A percentile compares a stretch with the other conserved stretches of the same genome.
Evolutionary conservation across 192 early-diverging fungal genomes (phyloP).

Genomic region (Pilaira anomala): DNA sequence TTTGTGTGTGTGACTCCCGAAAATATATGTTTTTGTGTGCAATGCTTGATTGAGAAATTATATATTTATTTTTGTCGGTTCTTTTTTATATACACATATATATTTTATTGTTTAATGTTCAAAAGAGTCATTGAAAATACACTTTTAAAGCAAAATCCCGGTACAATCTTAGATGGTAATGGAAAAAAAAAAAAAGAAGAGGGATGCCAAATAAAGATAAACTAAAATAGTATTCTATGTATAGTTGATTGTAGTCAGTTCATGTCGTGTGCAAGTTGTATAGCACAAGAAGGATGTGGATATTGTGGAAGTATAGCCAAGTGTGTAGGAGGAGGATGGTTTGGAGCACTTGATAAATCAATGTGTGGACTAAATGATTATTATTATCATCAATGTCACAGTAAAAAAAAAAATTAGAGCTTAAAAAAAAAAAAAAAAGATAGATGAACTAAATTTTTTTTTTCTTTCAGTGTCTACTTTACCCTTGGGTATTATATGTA

Average conservation of each 20-base stretch:
- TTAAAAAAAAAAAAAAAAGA: background rate
- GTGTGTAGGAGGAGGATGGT: conserved; percentile 12
- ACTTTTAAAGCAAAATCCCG: no score
- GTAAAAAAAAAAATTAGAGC: conserved; percentile 1
- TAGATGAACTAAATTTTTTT: background rate
- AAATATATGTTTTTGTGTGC: no score
- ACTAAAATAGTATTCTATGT: no score
- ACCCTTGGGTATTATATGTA: background rate
- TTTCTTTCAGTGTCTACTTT: conserved; percentile 10
- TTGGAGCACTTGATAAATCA: conserved; percentile 14
- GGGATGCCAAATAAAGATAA: no score
- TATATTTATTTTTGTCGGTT: no score
- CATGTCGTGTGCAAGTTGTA: background rate
- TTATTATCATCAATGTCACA: conserved; percentile 19
- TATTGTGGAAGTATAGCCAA: conserved; percentile 8
- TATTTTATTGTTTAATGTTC: no score
- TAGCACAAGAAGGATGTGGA: conserved; percentile 17
- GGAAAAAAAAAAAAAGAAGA: no score
- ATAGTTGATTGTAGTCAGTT: conserved; percentile 8
- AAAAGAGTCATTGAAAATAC: no score
- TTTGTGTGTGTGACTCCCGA: no score
- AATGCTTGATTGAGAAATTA: no score
- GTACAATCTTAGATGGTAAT: no score
- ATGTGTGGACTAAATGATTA: conserved; percentile 8
- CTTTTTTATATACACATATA: background rate